Evolutionary conservation across 768 basidiomycete genomes (phyloP), one percentile per base, ranked within the genome.

Genomic region (Auricularia sp.): DNA sequence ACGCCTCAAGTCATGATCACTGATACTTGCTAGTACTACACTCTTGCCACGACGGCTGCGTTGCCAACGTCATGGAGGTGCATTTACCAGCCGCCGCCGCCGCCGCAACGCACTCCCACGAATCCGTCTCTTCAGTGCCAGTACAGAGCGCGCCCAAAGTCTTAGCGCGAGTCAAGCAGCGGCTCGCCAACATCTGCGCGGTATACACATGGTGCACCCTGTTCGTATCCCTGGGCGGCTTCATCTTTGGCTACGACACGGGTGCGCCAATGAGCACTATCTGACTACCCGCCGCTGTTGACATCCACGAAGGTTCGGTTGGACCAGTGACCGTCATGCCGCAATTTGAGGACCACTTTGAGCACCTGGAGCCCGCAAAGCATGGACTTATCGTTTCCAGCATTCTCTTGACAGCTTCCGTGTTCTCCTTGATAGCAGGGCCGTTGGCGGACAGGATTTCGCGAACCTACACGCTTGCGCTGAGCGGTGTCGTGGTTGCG

Each of bases 301-400:
- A 29, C 45, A 3, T 4, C 18, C 3, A 45, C 11, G 1, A 33
- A 67, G 71, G 69, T 34, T 70, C 72, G 8, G 78, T 81, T 21
- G 82, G 80, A 1, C 77, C 81, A 37, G 71, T 82, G 37, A 81
- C 76, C 2, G 76, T 79, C 42, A 83, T 82, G 83, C 65, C 73
- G 1, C 76, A 80, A 21, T 82, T 83, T 68, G 66, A 71, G 62
- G 34, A 66, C 6, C 74, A 75, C 16, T 80, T 81, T 66, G 75
- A 76, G 16, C 62, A 63, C 33, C 70, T 80, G 16, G 71, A 74
- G 11, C 74, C 80, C 0, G 71, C 75, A 7, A 65, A 78, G 51
- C 77, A 80, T 35, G 80, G 82, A 33, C 70, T 81, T 14, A 75
- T 80, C 45, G 79, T 81, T 29, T 77, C 79, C 29, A 75, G 71